These are phyloP conservation scores for Striga asiatica DNA, from an alignment of 257 asterid species.

Conservation along the genomic window DNA sequence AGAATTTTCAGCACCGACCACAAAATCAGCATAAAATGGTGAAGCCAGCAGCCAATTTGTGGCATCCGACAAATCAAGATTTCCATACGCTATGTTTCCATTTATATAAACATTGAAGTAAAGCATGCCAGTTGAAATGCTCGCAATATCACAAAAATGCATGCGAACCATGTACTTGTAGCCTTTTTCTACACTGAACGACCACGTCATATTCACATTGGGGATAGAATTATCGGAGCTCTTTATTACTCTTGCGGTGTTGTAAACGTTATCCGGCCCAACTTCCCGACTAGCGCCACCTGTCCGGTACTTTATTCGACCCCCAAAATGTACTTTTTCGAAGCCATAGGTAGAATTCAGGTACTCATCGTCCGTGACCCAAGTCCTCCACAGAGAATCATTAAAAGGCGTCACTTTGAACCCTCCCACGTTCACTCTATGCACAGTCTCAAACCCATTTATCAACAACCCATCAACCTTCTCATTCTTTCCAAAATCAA, in stretches of 20 bases:
- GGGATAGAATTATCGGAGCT: slow-evolving; percentile 39
- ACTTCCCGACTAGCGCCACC: slow-evolving; percentile 92
- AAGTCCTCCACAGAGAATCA: slow-evolving; percentile 89
- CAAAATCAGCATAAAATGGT: slow-evolving; percentile 82
- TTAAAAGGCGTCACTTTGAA: slow-evolving; percentile 84
- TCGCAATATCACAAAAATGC: slow-evolving; percentile 92
- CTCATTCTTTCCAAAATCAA: slow-evolving; percentile 36
- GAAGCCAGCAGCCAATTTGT: slow-evolving; percentile 58
- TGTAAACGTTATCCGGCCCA: slow-evolving; percentile 84
- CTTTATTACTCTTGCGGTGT: slow-evolving; percentile 59
- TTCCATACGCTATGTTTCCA: slow-evolving; percentile 57
- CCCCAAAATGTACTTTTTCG: slow-evolving; percentile 38
- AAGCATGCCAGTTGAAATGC: slow-evolving; percentile 42
- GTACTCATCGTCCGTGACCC: slow-evolving; percentile 63
- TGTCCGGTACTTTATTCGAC: slow-evolving; percentile 43
- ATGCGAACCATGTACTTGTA: slow-evolving; percentile 54
- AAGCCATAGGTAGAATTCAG: slow-evolving; percentile 25
- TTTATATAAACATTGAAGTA: slow-evolving; percentile 79
- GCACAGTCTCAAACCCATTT: slow-evolving; percentile 65
- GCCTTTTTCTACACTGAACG: slow-evolving; percentile 50
- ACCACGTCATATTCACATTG: slow-evolving; percentile 46
- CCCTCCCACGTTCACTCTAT: slow-evolving; percentile 86
- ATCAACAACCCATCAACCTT: slow-evolving; percentile 43
- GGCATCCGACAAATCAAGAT: slow-evolving; percentile 51
- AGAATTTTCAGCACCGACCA: slow-evolving; percentile 35